These are phyloP conservation scores for Ceratocystis albifundus DNA, from an alignment of 2,329 filamentous ascomycete genomes.

Conservation along the genomic window DNA sequence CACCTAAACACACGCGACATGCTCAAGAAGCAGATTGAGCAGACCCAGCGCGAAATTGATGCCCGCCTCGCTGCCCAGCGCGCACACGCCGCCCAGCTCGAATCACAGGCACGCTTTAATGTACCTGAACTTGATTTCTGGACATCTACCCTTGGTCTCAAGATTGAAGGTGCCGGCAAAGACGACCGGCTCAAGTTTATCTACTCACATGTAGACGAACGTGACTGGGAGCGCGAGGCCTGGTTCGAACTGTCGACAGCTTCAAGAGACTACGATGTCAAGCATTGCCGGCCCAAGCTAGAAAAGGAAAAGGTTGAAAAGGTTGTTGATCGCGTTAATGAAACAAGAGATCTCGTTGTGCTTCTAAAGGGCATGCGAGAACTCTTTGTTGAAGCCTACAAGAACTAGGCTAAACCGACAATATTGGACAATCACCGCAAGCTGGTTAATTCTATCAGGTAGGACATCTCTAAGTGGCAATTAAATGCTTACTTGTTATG, in stretches of 20 bases:
- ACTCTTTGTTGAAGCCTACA: slow-evolving; percentile 59
- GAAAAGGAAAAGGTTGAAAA: slow-evolving; percentile 66
- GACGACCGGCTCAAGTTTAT: slow-evolving; percentile 82
- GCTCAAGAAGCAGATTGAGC: slow-evolving; percentile 50
- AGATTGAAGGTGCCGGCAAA: slow-evolving; percentile 77
- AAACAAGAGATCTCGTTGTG: slow-evolving; percentile 58
- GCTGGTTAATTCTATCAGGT: neutral
- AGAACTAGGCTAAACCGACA: slow-evolving; percentile 26
- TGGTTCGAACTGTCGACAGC: slow-evolving; percentile 86
- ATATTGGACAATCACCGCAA: neutral
- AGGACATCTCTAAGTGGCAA: neutral
- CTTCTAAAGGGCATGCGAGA: slow-evolving; percentile 75
- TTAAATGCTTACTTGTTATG: neutral
- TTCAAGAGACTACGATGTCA: slow-evolving; percentile 72
- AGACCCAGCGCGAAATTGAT: slow-evolving; percentile 60
- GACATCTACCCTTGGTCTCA: slow-evolving; percentile 78
- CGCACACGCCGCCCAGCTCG: slow-evolving; percentile 60
- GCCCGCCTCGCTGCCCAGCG: slow-evolving; percentile 58
- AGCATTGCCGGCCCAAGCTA: slow-evolving; percentile 69
- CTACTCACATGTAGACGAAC: slow-evolving; percentile 76
- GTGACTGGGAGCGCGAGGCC: slow-evolving; percentile 76
- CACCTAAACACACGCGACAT: slow-evolving; percentile 46
- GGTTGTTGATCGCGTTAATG: slow-evolving; percentile 69
- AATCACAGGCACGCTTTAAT: slow-evolving; percentile 78
- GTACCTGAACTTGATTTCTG: slow-evolving; percentile 90